A percentile compares a stretch with the other conserved stretches of the same genome.
Conservation (phyloP, 148 eudicot species). For the Rhododendron simsii region DNA sequence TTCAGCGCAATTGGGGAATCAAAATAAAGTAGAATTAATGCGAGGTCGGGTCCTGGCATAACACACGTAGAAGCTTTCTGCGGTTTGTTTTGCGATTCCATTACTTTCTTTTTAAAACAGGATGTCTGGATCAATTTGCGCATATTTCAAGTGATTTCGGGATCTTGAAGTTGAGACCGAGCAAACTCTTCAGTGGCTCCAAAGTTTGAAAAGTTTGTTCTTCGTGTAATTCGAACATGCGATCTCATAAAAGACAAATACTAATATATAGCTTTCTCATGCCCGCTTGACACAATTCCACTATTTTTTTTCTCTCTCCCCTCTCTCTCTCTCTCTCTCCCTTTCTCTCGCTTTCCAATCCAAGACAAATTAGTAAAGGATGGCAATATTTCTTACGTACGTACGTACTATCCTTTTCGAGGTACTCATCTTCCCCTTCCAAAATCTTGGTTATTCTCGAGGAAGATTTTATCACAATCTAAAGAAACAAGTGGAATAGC, state of each 20-base stretch:
- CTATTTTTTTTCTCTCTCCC: too few relatives aligned
- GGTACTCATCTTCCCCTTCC: not conserved
- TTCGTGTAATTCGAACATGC: not conserved
- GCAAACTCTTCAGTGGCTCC: too few relatives aligned
- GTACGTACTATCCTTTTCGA: not conserved
- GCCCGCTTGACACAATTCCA: not conserved
- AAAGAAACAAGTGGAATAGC: not conserved
- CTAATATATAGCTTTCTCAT: too few relatives aligned
- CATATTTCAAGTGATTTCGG: accelerated
- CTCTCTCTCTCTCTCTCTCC: not conserved
- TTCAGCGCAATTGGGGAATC: not conserved
- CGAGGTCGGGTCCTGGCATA: not conserved
- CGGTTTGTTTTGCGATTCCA: not conserved
- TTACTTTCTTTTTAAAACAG: too few relatives aligned
- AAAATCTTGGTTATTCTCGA: not conserved
- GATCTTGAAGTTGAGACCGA: not conserved
- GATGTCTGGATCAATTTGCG: accelerated
- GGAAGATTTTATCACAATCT: not conserved
- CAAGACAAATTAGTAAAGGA: not conserved
- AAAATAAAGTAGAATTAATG: not conserved
- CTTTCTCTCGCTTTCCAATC: not conserved
- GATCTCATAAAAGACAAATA: too few relatives aligned
- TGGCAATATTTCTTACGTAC: not conserved
- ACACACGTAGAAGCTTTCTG: not conserved
- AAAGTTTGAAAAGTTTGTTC: too few relatives aligned